Percentiles rank a stretch among this genome's conserved stretches.
These are phyloP conservation scores for Cercospora berteroae DNA, from an alignment of 2,329 filamentous ascomycete genomes.

Conservation along the genomic window DNA sequence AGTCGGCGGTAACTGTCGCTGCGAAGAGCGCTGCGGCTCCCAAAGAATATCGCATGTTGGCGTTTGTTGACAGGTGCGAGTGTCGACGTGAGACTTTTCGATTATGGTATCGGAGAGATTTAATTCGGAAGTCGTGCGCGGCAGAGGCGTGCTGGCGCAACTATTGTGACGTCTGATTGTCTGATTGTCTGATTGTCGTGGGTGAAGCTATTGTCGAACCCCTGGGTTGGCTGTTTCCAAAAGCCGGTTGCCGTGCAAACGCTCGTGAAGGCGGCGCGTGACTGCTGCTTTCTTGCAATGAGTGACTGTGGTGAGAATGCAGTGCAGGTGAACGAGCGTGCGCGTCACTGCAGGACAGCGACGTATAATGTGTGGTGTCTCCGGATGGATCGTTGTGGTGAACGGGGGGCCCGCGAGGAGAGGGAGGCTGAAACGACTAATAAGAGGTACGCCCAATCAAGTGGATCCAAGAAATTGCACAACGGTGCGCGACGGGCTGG, in stretches of 20 bases:
- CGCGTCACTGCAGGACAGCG: constrained; percentile 6
- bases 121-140: not conserved
- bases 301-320: constrained; percentile 14
- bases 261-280: constrained; percentile 1
- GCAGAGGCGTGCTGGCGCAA: constrained; percentile 4
- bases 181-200: constrained; percentile 4
- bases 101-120: not conserved
- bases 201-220: constrained; percentile 2
- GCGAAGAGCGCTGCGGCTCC: constrained; percentile 35
- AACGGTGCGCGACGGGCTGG: not conserved
- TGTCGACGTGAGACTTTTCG: constrained; percentile 13
- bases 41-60: constrained; percentile 36
- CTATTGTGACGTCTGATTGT: constrained; percentile 2
- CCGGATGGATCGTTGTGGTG: not conserved
- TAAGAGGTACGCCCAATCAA: constrained; percentile 6
- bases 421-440: constrained; percentile 12
- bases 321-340: constrained; percentile 7
- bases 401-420: constrained; percentile 7
- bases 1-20: constrained; percentile 30
- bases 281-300: constrained; percentile 1
- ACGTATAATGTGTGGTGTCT: constrained; percentile 5
- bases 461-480: not conserved
- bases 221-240: not conserved
- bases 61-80: not conserved
- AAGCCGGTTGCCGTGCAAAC: not conserved